Conservation (phyloP, 805 yeast genomes). For the Lipomyces kockii region DNA sequence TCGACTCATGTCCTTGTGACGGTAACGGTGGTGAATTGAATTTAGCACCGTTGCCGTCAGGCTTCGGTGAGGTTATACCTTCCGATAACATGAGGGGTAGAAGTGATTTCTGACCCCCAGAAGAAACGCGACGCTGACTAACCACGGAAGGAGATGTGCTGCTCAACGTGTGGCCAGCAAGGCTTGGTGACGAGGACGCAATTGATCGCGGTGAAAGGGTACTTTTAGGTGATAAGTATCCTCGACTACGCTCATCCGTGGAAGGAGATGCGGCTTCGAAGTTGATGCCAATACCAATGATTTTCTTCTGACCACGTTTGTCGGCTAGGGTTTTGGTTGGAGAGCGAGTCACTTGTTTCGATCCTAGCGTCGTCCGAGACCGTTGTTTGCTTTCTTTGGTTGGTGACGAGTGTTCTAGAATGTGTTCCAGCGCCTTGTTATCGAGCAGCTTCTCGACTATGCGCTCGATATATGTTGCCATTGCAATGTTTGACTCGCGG, state of each 20-base stretch:
- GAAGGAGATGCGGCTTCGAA: constrained; percentile 2
- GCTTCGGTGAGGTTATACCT: constrained; percentile 13
- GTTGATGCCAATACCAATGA: constrained; percentile 23
- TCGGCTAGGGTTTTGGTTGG: neutral
- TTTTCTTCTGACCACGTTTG: constrained; percentile 5
- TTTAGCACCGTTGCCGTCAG: neutral
- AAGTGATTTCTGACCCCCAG: constrained; percentile 25
- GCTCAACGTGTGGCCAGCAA: neutral
- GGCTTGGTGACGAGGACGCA: constrained; percentile 6
- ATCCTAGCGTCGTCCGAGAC: neutral
- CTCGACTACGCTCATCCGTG: neutral
- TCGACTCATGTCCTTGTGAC: neutral
- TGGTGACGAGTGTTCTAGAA: constrained; percentile 25
- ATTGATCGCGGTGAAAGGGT: neutral
- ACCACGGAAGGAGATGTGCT: neutral
- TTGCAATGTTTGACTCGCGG: constrained; percentile 23
- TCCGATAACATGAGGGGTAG: constrained; percentile 21
- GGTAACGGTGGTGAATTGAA: neutral
- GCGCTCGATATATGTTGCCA: constrained; percentile 32
- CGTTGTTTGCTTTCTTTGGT: neutral
- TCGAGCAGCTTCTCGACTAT: constrained; percentile 30
- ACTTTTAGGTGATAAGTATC: neutral
- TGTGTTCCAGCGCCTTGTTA: constrained; percentile 22
- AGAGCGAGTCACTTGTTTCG: neutral
- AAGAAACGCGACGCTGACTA: constrained; percentile 21